Evolutionary conservation across 2,329 filamentous ascomycete genomes (phyloP), one percentile per base, ranked within the genome.

Genomic region (Colletotrichum truncatum): DNA sequence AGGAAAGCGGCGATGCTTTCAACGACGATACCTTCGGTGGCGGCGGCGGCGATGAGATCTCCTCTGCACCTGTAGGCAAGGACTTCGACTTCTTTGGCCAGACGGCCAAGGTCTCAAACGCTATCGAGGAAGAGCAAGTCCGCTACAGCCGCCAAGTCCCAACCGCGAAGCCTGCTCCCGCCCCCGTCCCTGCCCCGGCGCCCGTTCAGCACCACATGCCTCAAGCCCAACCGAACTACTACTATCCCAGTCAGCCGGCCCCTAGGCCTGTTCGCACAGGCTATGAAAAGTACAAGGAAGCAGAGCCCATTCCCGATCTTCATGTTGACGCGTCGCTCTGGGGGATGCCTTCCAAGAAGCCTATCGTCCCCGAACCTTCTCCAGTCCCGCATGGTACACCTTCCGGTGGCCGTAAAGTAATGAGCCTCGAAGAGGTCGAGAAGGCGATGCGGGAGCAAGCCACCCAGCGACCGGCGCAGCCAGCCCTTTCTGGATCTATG

Each of bases 1-100:
- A 97, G 73, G 95, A 99, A 76, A 91, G 92, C 18, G 93, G 95
- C 73, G 96, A 99, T 82, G 93, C 87, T 53, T 93, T 98, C 85
- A 99, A 99, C 78, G 93, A 98, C 73, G 96, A 98, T 76, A 99
- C 96, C 2, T 99, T 99, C 75, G 93, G 81, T 41, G 78, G 75
- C 12, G 75, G 81, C 39, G 78, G 75, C 11, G 75, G 79, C 65
- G 75, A 75, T 61, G 80, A 78, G 34, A 80, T 77, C 16, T 74
- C 76, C 16, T 70, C 76, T 36, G 78, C 83, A 28, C 83, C 83
- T 10, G 88, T 96, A 64, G 94, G 94, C 74, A 97, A 93, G 76
- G 95, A 99, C 78, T 98, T 98, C 73, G 96, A 99, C 78, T 99
- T 98, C 80, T 97, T 97, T 70, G 94, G 94, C 39, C 90, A 93